A percentile compares a stretch with the other conserved stretches of the same genome.
phyloP scores from a whole-genome alignment of 257 asterid species.

The Primulina eburnea region DNA sequence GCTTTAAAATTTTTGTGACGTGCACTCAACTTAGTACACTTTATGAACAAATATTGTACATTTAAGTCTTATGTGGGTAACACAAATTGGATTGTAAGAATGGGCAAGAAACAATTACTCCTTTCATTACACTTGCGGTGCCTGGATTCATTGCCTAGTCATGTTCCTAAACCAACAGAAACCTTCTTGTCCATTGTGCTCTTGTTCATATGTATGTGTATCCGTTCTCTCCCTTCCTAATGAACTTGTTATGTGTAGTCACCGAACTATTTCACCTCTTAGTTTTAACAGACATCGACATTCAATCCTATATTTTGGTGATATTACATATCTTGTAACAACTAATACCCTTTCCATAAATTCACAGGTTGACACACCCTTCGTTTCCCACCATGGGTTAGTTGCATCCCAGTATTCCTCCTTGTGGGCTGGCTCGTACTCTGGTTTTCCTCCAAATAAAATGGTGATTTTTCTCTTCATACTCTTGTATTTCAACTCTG shows the following conservation, averaged over 20 bases:
- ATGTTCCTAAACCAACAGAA: background rate
- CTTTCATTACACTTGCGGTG: background rate
- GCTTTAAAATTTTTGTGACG: background rate
- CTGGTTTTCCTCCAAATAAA: slow-evolving; percentile 50
- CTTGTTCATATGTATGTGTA: no score
- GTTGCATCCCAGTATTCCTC: slow-evolving; percentile 45
- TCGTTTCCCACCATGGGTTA: slow-evolving; percentile 44
- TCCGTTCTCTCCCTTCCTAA: no score
- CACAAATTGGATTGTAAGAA: no score
- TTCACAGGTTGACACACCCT: slow-evolving; percentile 43
- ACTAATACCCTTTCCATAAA: slow-evolving; percentile 11
- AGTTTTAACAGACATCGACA: no score
- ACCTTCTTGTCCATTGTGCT: background rate
- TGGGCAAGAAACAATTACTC: no score
- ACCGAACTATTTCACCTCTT: no score
- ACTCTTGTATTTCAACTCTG: background rate
- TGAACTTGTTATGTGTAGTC: no score
- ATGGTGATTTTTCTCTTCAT: slow-evolving; percentile 36
- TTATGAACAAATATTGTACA: background rate
- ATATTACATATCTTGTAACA: background rate
- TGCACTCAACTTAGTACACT: background rate
- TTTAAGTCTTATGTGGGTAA: no score
- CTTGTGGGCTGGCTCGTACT: slow-evolving; percentile 41
- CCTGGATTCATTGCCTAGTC: background rate
- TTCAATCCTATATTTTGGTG: no score